Evolutionary conservation across 257 asterid species (phyloP).

Genomic region (Penstemon eatonii): DNA sequence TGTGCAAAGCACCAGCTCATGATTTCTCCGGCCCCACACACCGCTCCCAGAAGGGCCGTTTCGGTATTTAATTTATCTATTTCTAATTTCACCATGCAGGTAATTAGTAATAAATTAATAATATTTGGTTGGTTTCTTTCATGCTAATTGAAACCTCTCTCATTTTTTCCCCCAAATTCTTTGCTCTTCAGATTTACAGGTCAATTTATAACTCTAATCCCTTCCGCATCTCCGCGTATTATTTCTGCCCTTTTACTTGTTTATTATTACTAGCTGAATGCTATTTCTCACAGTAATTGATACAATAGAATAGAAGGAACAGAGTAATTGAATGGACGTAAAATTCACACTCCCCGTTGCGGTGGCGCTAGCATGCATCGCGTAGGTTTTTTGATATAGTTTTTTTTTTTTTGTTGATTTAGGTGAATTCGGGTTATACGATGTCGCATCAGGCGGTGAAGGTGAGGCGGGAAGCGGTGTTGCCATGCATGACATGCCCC

Average conservation of each 20-base stretch:
- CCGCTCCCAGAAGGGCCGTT: not conserved
- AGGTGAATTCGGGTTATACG: slow-evolving; percentile 43
- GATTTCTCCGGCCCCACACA: slow-evolving; percentile 1
- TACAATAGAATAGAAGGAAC: slow-evolving; percentile 39
- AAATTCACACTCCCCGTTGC: slow-evolving; percentile 37
- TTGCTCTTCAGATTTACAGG: slow-evolving; percentile 43
- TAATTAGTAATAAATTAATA: too few relatives aligned
- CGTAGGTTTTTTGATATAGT: slow-evolving; percentile 28
- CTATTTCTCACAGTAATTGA: slow-evolving; percentile 29
- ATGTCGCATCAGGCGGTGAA: slow-evolving; percentile 90
- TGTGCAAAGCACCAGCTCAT: not conserved
- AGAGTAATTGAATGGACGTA: slow-evolving; percentile 75
- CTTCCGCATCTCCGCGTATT: slow-evolving; percentile 25
- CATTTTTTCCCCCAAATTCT: slow-evolving; percentile 38
- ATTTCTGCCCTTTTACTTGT: slow-evolving; percentile 9
- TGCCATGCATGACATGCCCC: slow-evolving; percentile 99
- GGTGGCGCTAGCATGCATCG: slow-evolving; percentile 69
- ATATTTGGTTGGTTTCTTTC: too few relatives aligned
- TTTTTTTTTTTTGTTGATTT: slow-evolving; percentile 36
- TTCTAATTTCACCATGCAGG: too few relatives aligned
- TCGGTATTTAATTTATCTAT: too few relatives aligned
- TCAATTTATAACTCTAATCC: slow-evolving; percentile 16
- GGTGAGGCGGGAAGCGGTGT: slow-evolving; percentile 69
- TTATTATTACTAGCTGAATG: slow-evolving; percentile 6
- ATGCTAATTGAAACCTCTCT: too few relatives aligned